phyloP scores from a whole-genome alignment of 805 yeast species.

The Candida alai region DNA sequence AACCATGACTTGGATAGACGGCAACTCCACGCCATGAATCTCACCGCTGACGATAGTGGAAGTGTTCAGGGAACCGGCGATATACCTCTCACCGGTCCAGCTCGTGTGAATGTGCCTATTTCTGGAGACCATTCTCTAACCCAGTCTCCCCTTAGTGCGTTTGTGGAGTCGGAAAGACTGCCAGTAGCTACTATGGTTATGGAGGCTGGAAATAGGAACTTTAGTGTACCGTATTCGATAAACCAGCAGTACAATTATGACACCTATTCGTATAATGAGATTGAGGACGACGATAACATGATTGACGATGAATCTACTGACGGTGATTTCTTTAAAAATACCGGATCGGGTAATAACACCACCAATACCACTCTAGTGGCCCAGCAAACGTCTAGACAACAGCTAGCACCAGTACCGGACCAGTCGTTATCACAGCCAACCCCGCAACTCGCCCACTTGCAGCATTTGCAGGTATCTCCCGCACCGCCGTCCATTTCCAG shows the following conservation, averaged over 20 bases:
- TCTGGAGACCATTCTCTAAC: constrained; percentile 8
- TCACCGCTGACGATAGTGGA: constrained; percentile 5
- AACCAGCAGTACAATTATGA: constrained; percentile 23
- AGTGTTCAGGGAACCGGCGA: not conserved
- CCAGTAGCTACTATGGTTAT: not conserved
- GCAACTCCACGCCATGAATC: constrained; percentile 6
- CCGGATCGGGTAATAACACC: constrained; percentile 5
- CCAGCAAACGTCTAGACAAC: constrained; percentile 3
- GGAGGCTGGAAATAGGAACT: constrained; percentile 3
- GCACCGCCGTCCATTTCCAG: constrained; percentile 12
- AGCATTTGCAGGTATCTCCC: not conserved
- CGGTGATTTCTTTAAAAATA: constrained; percentile 19
- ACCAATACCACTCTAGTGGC: constrained; percentile 5
- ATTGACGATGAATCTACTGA: constrained; percentile 28
- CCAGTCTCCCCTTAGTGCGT: constrained; percentile 14
- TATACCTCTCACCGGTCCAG: not conserved
- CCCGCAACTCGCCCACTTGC: constrained; percentile 3
- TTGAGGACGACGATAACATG: constrained; percentile 20
- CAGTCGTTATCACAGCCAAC: constrained; percentile 5
- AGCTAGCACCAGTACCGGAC: constrained; percentile 1
- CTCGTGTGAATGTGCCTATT: not conserved
- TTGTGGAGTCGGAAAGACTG: constrained; percentile 3
- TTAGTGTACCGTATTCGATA: constrained; percentile 13
- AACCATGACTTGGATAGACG: constrained; percentile 22
- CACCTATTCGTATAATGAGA: constrained; percentile 16